These are phyloP conservation scores for Bathelium albidoporum DNA, from an alignment of 495 filamentous ascomycete genomes.

Conservation along the genomic window DNA sequence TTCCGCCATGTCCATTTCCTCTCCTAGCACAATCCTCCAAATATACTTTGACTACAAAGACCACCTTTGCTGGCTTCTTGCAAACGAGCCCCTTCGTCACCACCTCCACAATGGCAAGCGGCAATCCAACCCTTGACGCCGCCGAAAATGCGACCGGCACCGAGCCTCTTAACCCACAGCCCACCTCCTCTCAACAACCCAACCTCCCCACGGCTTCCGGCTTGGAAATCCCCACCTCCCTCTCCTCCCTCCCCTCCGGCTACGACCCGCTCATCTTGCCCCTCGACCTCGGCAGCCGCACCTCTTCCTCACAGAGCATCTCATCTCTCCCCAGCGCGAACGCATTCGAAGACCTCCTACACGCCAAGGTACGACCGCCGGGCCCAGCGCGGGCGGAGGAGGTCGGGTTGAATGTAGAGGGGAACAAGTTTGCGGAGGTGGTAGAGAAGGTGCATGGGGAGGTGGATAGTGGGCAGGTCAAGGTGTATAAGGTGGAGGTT, in stretches of 20 bases:
- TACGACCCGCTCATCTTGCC: slow-evolving; percentile 5
- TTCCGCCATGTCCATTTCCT: neutral
- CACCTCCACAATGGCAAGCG: slow-evolving; percentile 1
- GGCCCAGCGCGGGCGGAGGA: slow-evolving; percentile 6
- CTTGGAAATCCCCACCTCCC: neutral
- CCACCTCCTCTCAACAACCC: neutral
- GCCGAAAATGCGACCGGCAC: neutral
- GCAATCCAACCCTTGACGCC: slow-evolving; percentile 3
- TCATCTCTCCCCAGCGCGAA: slow-evolving; percentile 6
- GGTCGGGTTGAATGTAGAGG: neutral
- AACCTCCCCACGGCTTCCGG: neutral
- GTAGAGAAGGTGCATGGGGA: neutral
- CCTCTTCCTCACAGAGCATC: neutral
- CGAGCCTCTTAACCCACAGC: slow-evolving; percentile 3
- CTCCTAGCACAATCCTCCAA: neutral
- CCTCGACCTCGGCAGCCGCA: slow-evolving; percentile 1
- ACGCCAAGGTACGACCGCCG: slow-evolving; percentile 1
- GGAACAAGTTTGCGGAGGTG: neutral
- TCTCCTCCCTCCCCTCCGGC: slow-evolving; percentile 2
- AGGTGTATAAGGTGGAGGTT: slow-evolving; percentile 7
- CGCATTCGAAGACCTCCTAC: slow-evolving; percentile 2
- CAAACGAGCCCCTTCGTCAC: neutral
- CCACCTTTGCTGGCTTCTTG: neutral
- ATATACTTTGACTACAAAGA: neutral
- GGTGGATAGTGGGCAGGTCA: neutral